These are phyloP conservation scores for Aspergillus phoenicis DNA, from an alignment of 2,329 filamentous ascomycete species.

Conservation along the genomic window DNA sequence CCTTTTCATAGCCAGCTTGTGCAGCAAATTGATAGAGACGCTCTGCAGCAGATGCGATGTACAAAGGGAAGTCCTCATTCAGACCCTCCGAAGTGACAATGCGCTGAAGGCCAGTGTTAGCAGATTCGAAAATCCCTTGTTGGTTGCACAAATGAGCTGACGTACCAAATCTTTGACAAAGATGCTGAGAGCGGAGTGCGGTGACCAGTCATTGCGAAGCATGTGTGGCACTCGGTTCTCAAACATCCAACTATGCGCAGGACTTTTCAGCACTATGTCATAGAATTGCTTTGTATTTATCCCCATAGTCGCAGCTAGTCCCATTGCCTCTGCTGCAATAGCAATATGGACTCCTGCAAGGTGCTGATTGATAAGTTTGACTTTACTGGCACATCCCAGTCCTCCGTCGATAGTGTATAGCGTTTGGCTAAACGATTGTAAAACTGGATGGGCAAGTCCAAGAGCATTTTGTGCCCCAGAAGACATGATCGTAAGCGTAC, in stretches of 20 bases:
- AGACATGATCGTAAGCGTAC: not conserved
- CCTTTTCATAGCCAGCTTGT: not conserved
- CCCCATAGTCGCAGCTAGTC: not conserved
- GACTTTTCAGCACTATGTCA: not conserved
- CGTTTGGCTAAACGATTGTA: not conserved
- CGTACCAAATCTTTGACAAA: conserved; percentile 4
- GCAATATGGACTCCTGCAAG: not conserved
- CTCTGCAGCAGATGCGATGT: not conserved
- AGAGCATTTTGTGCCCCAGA: not conserved
- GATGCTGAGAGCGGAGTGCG: not conserved
- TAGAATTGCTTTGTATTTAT: not conserved
- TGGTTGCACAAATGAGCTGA: not conserved
- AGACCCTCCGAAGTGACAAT: not conserved
- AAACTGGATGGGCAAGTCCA: not conserved
- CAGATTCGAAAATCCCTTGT: not conserved
- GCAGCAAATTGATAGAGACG: not conserved
- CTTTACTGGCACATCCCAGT: not conserved
- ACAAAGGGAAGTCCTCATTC: not conserved
- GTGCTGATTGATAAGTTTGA: not conserved
- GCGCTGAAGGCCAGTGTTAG: not conserved
- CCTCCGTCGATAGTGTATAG: not conserved
- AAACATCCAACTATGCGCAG: conserved; percentile 3
- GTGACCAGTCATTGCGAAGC: not conserved
- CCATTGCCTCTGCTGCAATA: not conserved
- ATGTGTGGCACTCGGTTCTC: conserved; percentile 3